Base-by-base conservation (phyloP, 306 rosid genomes). In the Medicago ruthenica region DNA sequence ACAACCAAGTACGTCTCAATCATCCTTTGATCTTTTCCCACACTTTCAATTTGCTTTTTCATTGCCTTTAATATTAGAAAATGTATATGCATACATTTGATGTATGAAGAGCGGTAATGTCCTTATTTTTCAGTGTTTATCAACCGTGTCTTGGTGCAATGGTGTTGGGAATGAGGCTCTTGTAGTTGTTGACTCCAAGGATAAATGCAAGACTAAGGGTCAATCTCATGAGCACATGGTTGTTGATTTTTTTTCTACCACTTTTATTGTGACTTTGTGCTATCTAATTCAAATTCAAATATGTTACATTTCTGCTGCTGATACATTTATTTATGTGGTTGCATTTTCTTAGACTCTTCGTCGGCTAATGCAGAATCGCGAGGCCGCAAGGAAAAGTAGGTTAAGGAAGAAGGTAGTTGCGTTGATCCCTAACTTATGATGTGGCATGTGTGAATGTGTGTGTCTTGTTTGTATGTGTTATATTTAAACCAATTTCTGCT, bases 311-410 rank as follows among this genome's bases (percentile, higher is more conserved):
- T 22, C 18, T 84, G 20, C 69, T 64, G 12, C 40, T 57, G 8
- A 31, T 34, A 37, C 41, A 2, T 42, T 51, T 7, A 18, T 62
- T 45, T 72, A 24, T 40, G 45, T 67, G 79, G 14, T 44, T 78
- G 27, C 12, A 8, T 17, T 39, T 16, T 39, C 22, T 21, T 86
- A 94, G 97, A 74, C 85, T 10, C 85, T 91, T 20, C 93, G 93
- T 4, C 63, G 98, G 83, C 74, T 91, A 45, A 97, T 91, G 18
- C 93, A 93, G 79, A 93, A 93, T 88, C 88, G 96, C 42, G 98
- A 93, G 83, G 98, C 97, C 53, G 98, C 96, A 5, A 86, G 84
- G 86, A 93, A 93, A 85, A 93, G 98, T 80, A 81, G 96, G 18
- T 57, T 89, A 15, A 89, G 98, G 88, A 93, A 88, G 86, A 93